Percentiles rank a stretch among this genome's conserved stretches.
phyloP scores from a whole-genome alignment of 768 basidiomycete genomes.

The Tulasnella sp. region DNA sequence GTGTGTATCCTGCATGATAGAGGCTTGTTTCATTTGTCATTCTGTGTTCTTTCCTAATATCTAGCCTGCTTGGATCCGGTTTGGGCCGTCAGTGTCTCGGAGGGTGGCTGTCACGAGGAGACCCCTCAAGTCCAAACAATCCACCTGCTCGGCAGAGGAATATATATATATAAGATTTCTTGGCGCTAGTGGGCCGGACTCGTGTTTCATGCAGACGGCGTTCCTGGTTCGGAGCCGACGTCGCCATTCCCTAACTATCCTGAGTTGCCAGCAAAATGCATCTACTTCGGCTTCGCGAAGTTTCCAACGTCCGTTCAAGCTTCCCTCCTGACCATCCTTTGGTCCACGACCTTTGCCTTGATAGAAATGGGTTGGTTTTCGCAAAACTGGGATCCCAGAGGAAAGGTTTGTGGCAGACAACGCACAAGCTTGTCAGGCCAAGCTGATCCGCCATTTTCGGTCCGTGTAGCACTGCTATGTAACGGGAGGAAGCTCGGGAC shows the following conservation, averaged over 20 bases:
- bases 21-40: too few species aligned
- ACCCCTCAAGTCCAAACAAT: too few species aligned
- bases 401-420: slow-evolving; percentile 38
- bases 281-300: neutral
- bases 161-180: too few species aligned
- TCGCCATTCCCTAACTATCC: neutral
- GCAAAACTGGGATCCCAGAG: slow-evolving; percentile 49
- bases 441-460: neutral
- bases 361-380: slow-evolving; percentile 19
- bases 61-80: too few species aligned
- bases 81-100: too few species aligned
- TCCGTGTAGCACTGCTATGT: slow-evolving; percentile 69
- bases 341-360: neutral
- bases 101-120: too few species aligned
- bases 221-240: neutral
- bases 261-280: neutral
- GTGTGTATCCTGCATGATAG: too few species aligned
- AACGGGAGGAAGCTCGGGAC: slow-evolving; percentile 77
- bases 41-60: too few species aligned
- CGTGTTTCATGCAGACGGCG: neutral
- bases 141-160: too few species aligned
- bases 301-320: neutral
- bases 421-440: neutral
- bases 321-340: neutral
- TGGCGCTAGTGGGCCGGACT: too few species aligned